A percentile compares a stretch with the other conserved stretches of the same genome.
These are phyloP conservation scores for Blastomyces percursus DNA, from an alignment of 2,329 filamentous ascomycete species.

Conservation along the genomic window DNA sequence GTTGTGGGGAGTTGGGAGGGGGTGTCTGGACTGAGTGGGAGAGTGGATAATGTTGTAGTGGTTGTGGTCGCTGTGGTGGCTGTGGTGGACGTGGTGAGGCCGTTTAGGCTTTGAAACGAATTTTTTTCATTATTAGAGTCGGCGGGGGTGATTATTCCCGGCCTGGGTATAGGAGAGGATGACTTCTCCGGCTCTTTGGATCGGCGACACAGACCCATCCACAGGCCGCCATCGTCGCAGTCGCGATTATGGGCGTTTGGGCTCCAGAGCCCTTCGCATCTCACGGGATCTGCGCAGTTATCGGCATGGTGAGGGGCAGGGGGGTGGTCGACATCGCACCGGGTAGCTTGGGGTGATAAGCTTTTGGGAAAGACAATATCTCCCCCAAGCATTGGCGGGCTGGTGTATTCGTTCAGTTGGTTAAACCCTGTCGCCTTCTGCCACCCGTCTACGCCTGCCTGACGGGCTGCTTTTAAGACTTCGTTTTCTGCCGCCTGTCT, in stretches of 20 bases:
- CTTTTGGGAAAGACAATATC: conserved; percentile 74
- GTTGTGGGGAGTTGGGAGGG: conserved; percentile 9
- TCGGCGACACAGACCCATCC: conserved; percentile 37
- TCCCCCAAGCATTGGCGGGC: conserved; percentile 77
- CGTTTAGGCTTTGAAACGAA: conserved; percentile 6
- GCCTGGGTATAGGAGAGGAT: conserved; percentile 9
- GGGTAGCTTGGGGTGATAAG: conserved; percentile 69
- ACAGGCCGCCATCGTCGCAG: conserved; percentile 35
- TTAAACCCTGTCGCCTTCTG: conserved; percentile 18
- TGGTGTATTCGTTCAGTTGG: conserved; percentile 47
- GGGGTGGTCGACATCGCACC: conserved; percentile 65
- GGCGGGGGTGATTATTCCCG: conserved; percentile 22
- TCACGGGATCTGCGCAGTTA: conserved; percentile 32
- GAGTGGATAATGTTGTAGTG: background rate
- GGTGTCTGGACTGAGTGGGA: background rate
- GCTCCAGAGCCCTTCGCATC: conserved; percentile 61
- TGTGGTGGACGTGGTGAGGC: background rate
- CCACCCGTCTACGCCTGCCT: conserved; percentile 10
- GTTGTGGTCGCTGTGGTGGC: background rate
- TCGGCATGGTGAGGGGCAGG: conserved; percentile 43
- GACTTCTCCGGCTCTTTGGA: conserved; percentile 9
- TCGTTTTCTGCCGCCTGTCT: conserved; percentile 14
- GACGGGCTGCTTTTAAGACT: conserved; percentile 3
- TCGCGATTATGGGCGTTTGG: conserved; percentile 50
- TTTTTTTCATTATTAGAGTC: background rate